phyloP scores from a whole-genome alignment of 495 filamentous ascomycete genomes.

The Neurospora tetrasperma region DNA sequence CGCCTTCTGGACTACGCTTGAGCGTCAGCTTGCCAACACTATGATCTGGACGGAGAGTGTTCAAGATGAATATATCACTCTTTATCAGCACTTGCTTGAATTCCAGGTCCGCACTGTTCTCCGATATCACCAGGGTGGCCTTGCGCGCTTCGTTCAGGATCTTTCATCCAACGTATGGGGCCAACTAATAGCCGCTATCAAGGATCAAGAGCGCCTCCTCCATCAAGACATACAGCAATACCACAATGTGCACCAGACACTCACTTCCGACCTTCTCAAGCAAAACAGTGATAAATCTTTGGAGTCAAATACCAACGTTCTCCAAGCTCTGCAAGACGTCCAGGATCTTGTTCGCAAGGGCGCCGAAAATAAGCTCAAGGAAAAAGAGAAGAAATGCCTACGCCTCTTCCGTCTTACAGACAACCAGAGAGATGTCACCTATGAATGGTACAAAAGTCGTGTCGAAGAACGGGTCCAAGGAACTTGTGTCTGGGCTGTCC shows the following conservation, averaged over 20 bases:
- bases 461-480: background rate
- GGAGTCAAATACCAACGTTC: background rate
- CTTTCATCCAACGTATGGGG: background rate
- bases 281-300: background rate
- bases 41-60: background rate
- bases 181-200: background rate
- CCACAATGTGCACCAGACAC: background rate
- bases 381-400: background rate
- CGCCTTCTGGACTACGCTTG: conserved; percentile 12
- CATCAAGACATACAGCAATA: background rate
- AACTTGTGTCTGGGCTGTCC: background rate
- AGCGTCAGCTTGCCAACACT: background rate
- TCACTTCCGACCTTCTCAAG: background rate
- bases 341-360: background rate
- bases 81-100: background rate
- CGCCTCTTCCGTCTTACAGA: background rate
- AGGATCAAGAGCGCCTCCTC: background rate
- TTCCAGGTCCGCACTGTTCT: background rate
- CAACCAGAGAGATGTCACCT: background rate
- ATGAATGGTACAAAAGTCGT: background rate
- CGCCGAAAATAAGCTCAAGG: background rate
- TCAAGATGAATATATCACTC: background rate
- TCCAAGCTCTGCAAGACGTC: background rate
- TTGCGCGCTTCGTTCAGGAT: background rate
- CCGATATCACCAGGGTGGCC: background rate